Base-by-base conservation (phyloP, 2,329 filamentous ascomycete species). In the Penicillium polonicum region DNA sequence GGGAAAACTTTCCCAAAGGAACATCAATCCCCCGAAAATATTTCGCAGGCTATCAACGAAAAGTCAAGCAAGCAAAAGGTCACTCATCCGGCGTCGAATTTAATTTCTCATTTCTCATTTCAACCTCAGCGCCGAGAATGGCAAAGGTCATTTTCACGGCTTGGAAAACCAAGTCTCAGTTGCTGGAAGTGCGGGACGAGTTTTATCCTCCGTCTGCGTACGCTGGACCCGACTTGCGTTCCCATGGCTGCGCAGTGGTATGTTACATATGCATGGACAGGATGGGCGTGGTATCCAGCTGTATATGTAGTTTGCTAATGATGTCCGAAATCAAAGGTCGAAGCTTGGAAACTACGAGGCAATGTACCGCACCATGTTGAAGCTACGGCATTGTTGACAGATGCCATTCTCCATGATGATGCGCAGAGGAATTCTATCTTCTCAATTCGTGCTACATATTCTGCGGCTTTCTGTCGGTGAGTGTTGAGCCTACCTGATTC, bases 351-450 rank as follows among this genome's bases (percentile, higher is more conserved):
- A 57, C 45, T 77, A 23, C 73, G 76, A 38, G 77, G 76, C 19
- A 77, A 74, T 62, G 68, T 79, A 4, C 77, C 77, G 9, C 77
- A 79, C 60, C 67, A 76, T 13, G 74, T 79, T n/a, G 77, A 79
- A 60, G 75, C 77, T 2, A 79, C 77, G 0, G 77, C 77, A 7
- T 65, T 79, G 12, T 68, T 79, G 56, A 79, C 76, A 13, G 77
- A 79, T 65, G 77, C 78, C 3, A 76, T 79, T 55, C 65, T 79
- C 25, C 75, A 77, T 51, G 77, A 79, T 61, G 71, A 78, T 62
- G 68, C 72, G 15, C 59, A 63, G 52, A 70, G 68, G 43, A 77
- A 76, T 48, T 78, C 77, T 5, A 70, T 77, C 5, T 79, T 79
- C 55, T 76, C 77, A 0, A 77, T 79, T 53, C 68, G 76, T 29